Percentiles rank a stretch among this genome's conserved stretches.
phyloP scores from a whole-genome alignment of 371 early-diverging fungal species.

The Rozella allomycis region DNA sequence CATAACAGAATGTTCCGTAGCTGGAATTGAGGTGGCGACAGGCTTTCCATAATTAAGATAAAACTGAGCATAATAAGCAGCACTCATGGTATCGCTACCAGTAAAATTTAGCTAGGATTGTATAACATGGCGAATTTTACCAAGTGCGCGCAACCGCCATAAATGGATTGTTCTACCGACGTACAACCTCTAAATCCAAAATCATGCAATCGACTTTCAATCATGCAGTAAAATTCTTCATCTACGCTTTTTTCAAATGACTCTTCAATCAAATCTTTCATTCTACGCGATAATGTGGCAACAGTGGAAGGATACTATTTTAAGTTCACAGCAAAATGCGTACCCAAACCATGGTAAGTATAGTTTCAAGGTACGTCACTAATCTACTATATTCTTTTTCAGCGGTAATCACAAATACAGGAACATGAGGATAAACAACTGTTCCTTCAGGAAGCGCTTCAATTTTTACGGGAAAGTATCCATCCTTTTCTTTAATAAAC shows the following conservation, averaged over 20 bases:
- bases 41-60: constrained; percentile 42
- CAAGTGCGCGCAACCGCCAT: constrained; percentile 57
- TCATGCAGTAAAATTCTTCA: constrained; percentile 12
- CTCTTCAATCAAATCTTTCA: constrained; percentile 26
- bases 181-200: constrained; percentile 75
- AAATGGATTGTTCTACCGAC: constrained; percentile 52
- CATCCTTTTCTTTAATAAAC: constrained; percentile 43
- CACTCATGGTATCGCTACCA: constrained; percentile 52
- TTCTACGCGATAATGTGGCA: constrained; percentile 47
- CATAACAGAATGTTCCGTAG: constrained; percentile 77
- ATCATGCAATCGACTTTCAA: constrained; percentile 48
- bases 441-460: constrained; percentile 48
- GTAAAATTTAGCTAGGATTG: constrained; percentile 36
- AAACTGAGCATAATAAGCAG: constrained; percentile 48
- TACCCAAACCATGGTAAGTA: constrained; percentile 58
- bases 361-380: constrained; percentile 56
- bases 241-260: constrained; percentile 39
- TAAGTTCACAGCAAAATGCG: constrained; percentile 1
- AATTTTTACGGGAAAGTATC: constrained; percentile 56
- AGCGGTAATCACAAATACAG: constrained; percentile 50
- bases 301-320: constrained; percentile 53
- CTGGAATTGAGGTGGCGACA: constrained; percentile 49
- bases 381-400: constrained; percentile 37
- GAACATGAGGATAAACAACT: constrained; percentile 46
- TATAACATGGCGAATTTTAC: constrained; percentile 7